Evolutionary conservation across 371 early-diverging fungal species (phyloP), one percentile per base, ranked within the genome.

Genomic region (Vittaforma corneae): DNA sequence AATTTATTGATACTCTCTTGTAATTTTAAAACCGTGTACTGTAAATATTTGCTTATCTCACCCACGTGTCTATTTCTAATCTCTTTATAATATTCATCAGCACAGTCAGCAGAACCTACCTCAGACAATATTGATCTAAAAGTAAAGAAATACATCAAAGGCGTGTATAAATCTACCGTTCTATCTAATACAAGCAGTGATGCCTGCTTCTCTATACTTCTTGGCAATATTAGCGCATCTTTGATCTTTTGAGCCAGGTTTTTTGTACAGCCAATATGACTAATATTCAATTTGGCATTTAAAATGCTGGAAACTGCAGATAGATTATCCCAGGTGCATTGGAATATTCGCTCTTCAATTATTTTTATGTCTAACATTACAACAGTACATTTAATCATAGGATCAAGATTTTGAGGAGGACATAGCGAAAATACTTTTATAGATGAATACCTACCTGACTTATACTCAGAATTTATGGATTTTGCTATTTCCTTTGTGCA

Each of bases 131-230:
- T 24, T 16, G 73, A 55, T 33, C 74, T 62, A 68, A 79, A 77
- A 1, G 72, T 69, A 62, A 72, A 79, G 34, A 65, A 79, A 47
- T 79, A 76, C 14, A 79, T 22, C 9, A 79, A 47, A 5, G 80
- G 80, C 1, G 76, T 67, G 47, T 46, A 70, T 26, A 79, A 50
- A 62, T 79, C 80, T 2, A 68, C 30, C 20, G 58, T 53, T 40
- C 80, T 50, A 46, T 79, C 77, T 37, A 79, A 32, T 48, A 77
- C 38, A 26, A 79, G 35, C 2, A 75, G 20, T 29, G 65, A 42
- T 38, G 52, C 70, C 9, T 22, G 18, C 30, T 34, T 55, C 38
- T 35, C 26, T 29, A 11, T 11, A 11, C 11, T 24, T 28, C 11
- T 51, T 24, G 28, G 51, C 51, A 24, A 11, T 32, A 32, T 51